Base-by-base conservation (phyloP, 1,284 basidiomycete genomes). In the Stereum hirsutum region DNA sequence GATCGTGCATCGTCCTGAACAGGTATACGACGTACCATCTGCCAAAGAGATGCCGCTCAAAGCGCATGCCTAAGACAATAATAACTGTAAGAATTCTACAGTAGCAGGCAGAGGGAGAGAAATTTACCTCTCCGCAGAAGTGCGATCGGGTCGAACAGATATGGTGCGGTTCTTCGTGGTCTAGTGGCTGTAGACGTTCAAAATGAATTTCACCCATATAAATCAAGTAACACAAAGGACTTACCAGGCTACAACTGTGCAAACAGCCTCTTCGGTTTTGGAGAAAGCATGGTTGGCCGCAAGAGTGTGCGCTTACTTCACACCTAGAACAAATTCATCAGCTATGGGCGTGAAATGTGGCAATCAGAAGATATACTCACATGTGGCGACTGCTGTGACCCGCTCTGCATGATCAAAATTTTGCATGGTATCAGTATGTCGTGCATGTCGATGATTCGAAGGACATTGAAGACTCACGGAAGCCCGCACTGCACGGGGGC, bases 361-460 rank as follows among this genome's bases (percentile, higher is more conserved):
- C 4, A 2, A 8, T 8, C 6, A 4, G 6, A 26, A 8, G 10
- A 0, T 3, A 25, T 24, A 49, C 49, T 15, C 33, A 50, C 49
- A 49, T 41, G 15, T 80, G 78, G 6, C 56, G 59, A 14, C 74
- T 73, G 7, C 65, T 54, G 46, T 81, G 78, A 0, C 79, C 76
- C 11, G 75, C 77, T 12, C 78, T 80, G 43, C 4, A 21, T 45
- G n/a, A 15, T 6, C 2, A 24, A 25, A 26, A 45, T 25, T 12
- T 35, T n/a, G n/a, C n/a, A n/a, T 45, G 15, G 44, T 30, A 8
- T 30, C n/a, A 30, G 28, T n/a, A 30, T 30, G 42, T 31, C 2
- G 33, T 14, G 7, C 10, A 3, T 7, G n/a, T 8, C 19, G n/a
- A 40, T 10, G 5, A 38, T 12, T 30, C 5, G 31, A 32, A 31